Conservation (phyloP, 192 early-diverging fungal genomes). For the Helicostylum pulchrum region DNA sequence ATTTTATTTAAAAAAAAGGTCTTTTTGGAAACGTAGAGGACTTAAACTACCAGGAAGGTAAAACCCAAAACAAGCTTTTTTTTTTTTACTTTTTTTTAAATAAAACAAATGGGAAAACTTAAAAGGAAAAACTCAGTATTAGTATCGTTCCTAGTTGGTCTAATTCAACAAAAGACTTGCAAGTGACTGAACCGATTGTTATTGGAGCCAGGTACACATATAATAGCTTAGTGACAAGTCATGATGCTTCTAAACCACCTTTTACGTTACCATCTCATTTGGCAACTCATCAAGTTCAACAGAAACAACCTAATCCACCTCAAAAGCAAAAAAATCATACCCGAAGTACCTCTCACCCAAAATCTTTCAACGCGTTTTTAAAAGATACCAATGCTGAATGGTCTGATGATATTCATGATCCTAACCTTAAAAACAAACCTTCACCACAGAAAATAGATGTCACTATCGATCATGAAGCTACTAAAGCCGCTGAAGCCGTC, state of each 20-base stretch:
- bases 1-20: too few relatives aligned
- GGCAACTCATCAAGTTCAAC: slow-evolving; percentile 2
- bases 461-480: neutral
- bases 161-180: slow-evolving; percentile 28
- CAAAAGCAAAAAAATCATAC: slow-evolving; percentile 7
- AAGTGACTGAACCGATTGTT: slow-evolving; percentile 20
- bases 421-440: neutral
- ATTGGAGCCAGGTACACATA: slow-evolving; percentile 42
- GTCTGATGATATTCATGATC: slow-evolving; percentile 35
- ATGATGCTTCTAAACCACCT: neutral
- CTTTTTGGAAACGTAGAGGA: slow-evolving; percentile 36
- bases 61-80: too few relatives aligned
- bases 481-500: neutral
- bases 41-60: slow-evolving; percentile 42
- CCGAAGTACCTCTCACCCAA: slow-evolving; percentile 18
- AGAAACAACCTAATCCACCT: slow-evolving; percentile 2
- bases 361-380: slow-evolving; percentile 37
- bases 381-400: slow-evolving; percentile 45
- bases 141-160: slow-evolving; percentile 45
- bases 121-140: slow-evolving; percentile 12
- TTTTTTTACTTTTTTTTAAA: neutral
- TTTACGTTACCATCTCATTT: neutral
- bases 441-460: neutral
- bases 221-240: slow-evolving; percentile 34
- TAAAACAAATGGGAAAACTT: neutral